These are phyloP conservation scores for Candida vaughaniae DNA, from an alignment of 805 yeast species.

Conservation along the genomic window DNA sequence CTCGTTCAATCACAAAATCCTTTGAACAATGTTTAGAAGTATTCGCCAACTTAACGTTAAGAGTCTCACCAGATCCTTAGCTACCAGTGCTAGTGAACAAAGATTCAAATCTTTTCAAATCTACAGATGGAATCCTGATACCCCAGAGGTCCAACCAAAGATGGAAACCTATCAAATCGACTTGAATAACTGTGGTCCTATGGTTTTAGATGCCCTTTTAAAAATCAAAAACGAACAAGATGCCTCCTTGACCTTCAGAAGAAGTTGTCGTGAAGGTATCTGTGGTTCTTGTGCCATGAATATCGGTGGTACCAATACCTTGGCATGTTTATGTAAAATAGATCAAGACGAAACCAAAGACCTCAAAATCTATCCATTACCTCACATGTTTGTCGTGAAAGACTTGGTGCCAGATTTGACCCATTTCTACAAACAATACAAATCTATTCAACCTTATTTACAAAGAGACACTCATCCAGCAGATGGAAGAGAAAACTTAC, in stretches of 20 bases:
- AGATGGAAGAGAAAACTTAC: slow-evolving; percentile 92
- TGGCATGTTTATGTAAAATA: slow-evolving; percentile 94
- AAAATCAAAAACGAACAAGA: slow-evolving; percentile 97
- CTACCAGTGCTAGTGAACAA: slow-evolving; percentile 51
- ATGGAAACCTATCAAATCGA: slow-evolving; percentile 83
- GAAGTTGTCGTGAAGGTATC: slow-evolving; percentile 99
- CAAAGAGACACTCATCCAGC: slow-evolving; percentile 78
- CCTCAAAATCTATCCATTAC: slow-evolving; percentile 90
- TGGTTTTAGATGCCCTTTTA: slow-evolving; percentile 92
- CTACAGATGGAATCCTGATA: slow-evolving; percentile 98
- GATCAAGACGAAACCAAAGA: slow-evolving; percentile 75
- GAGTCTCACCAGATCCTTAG: slow-evolving; percentile 30
- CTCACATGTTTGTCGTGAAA: slow-evolving; percentile 96
- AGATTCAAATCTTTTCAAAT: slow-evolving; percentile 82
- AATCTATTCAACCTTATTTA: slow-evolving; percentile 94
- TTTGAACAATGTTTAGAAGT: slow-evolving; percentile 6
- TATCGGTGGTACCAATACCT: slow-evolving; percentile 95
- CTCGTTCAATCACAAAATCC: too few relatives aligned
- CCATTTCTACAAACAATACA: slow-evolving; percentile 96
- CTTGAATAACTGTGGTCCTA: slow-evolving; percentile 92
- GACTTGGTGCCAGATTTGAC: slow-evolving; percentile 98
- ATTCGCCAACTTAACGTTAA: slow-evolving; percentile 1
- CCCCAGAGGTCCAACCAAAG: slow-evolving; percentile 87
- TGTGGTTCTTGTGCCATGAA: slow-evolving; percentile 99
- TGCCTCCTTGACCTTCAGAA: slow-evolving; percentile 90